These are phyloP conservation scores for Chiua virens DNA, from an alignment of 768 basidiomycete species.

Conservation along the genomic window DNA sequence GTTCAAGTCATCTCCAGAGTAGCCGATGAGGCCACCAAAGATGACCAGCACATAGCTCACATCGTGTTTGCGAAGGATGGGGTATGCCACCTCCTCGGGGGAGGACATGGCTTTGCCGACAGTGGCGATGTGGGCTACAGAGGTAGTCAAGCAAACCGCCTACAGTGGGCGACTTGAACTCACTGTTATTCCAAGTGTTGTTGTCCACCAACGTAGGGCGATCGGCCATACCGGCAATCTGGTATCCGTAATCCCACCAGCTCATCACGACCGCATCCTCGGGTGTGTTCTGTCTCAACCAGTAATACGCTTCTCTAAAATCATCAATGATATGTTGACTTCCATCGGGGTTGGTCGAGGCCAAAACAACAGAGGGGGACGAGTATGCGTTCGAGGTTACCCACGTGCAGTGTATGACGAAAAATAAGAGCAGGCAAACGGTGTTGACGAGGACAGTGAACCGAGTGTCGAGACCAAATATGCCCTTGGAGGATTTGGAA, in stretches of 20 bases:
- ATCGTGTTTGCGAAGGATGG: conserved; percentile 95
- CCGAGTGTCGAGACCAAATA: conserved; percentile 86
- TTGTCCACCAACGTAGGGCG: conserved; percentile 95
- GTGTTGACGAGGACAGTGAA: conserved; percentile 72
- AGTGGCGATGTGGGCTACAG: conserved; percentile 90
- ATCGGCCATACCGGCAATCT: conserved; percentile 99
- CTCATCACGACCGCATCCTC: conserved; percentile 94
- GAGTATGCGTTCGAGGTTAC: conserved; percentile 95
- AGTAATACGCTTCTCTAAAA: conserved; percentile 99
- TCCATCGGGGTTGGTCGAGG: conserved; percentile 78
- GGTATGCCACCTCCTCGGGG: conserved; percentile 92
- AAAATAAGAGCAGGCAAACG: conserved; percentile 77
- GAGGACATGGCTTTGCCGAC: conserved; percentile 99
- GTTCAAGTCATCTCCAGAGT: conserved; percentile 99
- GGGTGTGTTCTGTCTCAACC: conserved; percentile 94
- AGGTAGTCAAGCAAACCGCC: conserved; percentile 4
- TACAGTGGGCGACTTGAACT: conserved; percentile 30
- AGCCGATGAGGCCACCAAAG: conserved; percentile 94
- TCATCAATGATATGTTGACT: conserved; percentile 96
- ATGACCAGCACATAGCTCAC: conserved; percentile 97
- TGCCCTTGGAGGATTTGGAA: conserved; percentile 45
- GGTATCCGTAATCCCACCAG: conserved; percentile 99
- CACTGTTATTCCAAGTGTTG: conserved; percentile 99
- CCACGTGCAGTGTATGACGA: conserved; percentile 96
- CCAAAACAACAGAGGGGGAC: conserved; percentile 94